Conservation (phyloP, 169 alveolate genomes). For the Haemoproteus tartakovskyi region DNA sequence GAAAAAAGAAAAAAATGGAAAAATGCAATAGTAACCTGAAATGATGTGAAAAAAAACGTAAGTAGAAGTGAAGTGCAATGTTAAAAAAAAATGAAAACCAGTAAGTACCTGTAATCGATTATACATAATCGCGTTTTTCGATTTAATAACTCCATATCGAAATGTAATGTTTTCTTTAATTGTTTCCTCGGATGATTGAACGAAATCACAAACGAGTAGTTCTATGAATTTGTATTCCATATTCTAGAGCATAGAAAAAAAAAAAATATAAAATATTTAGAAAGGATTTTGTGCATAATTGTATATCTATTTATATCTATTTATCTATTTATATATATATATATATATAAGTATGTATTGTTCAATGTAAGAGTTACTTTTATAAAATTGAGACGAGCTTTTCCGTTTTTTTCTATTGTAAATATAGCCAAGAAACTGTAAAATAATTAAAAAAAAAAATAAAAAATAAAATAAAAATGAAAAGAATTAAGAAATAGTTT, state of each 20-base stretch:
- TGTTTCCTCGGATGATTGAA: slow-evolving; percentile 88
- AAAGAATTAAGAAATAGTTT: too few relatives aligned
- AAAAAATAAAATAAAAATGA: background rate
- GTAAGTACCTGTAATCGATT: slow-evolving; percentile 45
- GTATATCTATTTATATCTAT: background rate
- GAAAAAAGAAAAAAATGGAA: too few relatives aligned
- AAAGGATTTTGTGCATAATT: background rate
- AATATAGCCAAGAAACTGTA: slow-evolving; percentile 85
- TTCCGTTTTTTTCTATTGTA: slow-evolving; percentile 83
- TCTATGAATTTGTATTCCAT: slow-evolving; percentile 94
- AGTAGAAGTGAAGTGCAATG: too few relatives aligned
- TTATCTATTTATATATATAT: background rate
- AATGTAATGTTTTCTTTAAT: slow-evolving; percentile 87
- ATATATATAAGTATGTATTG: too few relatives aligned
- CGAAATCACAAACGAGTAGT: slow-evolving; percentile 86
- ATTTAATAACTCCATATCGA: slow-evolving; percentile 81
- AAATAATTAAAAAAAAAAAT: background rate
- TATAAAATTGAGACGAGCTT: slow-evolving; percentile 86
- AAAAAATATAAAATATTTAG: background rate
- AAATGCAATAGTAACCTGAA: too few relatives aligned
- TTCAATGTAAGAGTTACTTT: slow-evolving; percentile 57
- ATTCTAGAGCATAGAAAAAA: slow-evolving; percentile 71
- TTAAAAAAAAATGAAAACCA: too few relatives aligned
- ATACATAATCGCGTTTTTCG: slow-evolving; percentile 66
- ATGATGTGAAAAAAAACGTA: too few relatives aligned